These are phyloP conservation scores for button mushroom (Agaricus bisporus) DNA, from an alignment of 768 basidiomycete species.

Conservation along the genomic window DNA sequence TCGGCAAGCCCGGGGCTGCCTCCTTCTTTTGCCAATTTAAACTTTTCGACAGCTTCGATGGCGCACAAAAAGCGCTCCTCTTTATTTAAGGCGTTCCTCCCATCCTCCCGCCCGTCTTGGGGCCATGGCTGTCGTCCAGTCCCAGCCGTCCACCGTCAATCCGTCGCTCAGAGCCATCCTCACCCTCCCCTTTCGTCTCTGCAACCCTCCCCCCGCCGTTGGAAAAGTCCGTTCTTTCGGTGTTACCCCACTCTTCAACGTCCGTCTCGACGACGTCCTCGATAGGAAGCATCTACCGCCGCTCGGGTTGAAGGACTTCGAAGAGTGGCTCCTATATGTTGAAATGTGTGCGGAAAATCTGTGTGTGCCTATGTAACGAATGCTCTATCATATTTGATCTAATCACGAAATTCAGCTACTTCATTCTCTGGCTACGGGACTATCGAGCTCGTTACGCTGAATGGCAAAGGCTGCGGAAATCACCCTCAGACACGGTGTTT, in stretches of 20 bases:
- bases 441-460: conserved; percentile 48
- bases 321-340: conserved; percentile 79
- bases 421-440: conserved; percentile 76
- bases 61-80: neutral
- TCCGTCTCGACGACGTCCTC: conserved; percentile 70
- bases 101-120: neutral
- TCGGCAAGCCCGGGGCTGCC: too few relatives aligned
- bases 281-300: conserved; percentile 76
- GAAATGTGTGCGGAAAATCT: conserved; percentile 74
- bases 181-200: conserved; percentile 47
- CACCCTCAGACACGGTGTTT: conserved; percentile 26
- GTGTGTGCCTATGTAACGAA: conserved; percentile 27
- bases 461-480: conserved; percentile 39
- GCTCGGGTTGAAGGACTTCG: conserved; percentile 68
- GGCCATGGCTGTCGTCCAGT: conserved; percentile 7
- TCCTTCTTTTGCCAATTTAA: too few relatives aligned
- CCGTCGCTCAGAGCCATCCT: conserved; percentile 25
- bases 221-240: conserved; percentile 64
- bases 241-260: conserved; percentile 60
- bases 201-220: conserved; percentile 63
- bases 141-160: conserved; percentile 10
- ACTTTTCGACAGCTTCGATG: too few relatives aligned
- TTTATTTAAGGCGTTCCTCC: conserved; percentile 1
- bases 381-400: conserved; percentile 9
- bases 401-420: conserved; percentile 42